Evolutionary conservation across 441 rosid genomes (phyloP).

Genomic region (Kokia cookei): DNA sequence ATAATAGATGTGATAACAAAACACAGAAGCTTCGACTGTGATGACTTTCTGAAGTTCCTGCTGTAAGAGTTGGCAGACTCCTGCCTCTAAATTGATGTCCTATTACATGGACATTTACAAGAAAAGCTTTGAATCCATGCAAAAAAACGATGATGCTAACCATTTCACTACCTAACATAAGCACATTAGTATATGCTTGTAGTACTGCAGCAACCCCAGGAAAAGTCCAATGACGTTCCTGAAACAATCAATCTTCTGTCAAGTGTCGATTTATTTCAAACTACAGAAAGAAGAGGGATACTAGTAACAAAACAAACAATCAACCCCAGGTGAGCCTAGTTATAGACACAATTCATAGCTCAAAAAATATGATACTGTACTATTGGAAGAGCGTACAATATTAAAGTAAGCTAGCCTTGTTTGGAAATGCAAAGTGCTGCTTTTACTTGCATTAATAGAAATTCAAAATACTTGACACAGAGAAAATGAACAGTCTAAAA

Average conservation of each 20-base stretch:
- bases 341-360: no score
- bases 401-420: no score
- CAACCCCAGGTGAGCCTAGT: no score
- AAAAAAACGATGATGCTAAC: no score
- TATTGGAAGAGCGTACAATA: not conserved
- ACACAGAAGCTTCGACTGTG: constrained; percentile 80
- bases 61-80: constrained; percentile 37
- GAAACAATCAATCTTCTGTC: no score
- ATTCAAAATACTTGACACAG: not conserved
- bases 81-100: constrained; percentile 19
- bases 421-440: no score
- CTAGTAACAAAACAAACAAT: not conserved
- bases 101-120: not conserved
- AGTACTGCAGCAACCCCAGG: no score
- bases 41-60: constrained; percentile 2
- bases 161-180: no score
- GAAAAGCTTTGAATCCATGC: not conserved
- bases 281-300: not conserved
- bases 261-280: not conserved
- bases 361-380: not conserved
- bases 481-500: not conserved
- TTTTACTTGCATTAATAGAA: not conserved
- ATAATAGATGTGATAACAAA: constrained; percentile 83
- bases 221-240: no score
- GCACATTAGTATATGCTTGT: no score